Percentiles rank a stretch among this genome's conserved stretches.
Conservation (phyloP, 2,329 filamentous ascomycete species). For the Aspergillus ustus region DNA sequence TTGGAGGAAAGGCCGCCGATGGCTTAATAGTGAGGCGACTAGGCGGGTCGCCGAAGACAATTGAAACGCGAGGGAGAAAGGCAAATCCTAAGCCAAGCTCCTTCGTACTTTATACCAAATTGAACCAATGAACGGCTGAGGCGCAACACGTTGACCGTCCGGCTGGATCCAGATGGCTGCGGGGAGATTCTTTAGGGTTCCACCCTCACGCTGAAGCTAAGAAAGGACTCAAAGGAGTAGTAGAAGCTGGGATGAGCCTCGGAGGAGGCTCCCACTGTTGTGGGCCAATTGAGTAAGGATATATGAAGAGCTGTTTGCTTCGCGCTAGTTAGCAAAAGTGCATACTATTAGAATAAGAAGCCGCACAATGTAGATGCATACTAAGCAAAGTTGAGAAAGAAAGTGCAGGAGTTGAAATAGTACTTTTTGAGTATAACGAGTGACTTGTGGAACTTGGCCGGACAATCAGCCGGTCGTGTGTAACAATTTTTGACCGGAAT, state of each 20-base stretch:
- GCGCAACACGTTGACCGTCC: slow-evolving; percentile 27
- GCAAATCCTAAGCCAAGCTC: slow-evolving; percentile 15
- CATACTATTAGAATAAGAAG: background rate
- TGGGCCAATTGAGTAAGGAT: slow-evolving; percentile 1
- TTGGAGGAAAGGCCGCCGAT: slow-evolving; percentile 22
- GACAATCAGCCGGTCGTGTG: slow-evolving; percentile 13
- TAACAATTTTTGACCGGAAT: slow-evolving; percentile 1
- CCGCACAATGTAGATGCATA: background rate
- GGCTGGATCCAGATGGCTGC: slow-evolving; percentile 19
- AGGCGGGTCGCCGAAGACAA: slow-evolving; percentile 22
- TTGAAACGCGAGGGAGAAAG: slow-evolving; percentile 13
- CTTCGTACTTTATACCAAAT: slow-evolving; percentile 13
- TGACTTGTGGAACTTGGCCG: background rate
- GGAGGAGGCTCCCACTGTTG: slow-evolving; percentile 14
- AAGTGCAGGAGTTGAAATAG: background rate
- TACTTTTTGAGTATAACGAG: background rate
- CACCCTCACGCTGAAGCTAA: slow-evolving; percentile 18
- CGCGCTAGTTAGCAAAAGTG: slow-evolving; percentile 5
- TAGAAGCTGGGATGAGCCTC: slow-evolving; percentile 12
- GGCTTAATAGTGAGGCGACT: slow-evolving; percentile 28
- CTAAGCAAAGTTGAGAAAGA: background rate
- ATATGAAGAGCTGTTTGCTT: background rate
- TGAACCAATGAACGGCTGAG: slow-evolving; percentile 24
- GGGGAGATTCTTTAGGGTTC: slow-evolving; percentile 24
- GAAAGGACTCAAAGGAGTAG: slow-evolving; percentile 8